phyloP scores from a whole-genome alignment of 441 rosid species.

The Arabidopsis hybrid region DNA sequence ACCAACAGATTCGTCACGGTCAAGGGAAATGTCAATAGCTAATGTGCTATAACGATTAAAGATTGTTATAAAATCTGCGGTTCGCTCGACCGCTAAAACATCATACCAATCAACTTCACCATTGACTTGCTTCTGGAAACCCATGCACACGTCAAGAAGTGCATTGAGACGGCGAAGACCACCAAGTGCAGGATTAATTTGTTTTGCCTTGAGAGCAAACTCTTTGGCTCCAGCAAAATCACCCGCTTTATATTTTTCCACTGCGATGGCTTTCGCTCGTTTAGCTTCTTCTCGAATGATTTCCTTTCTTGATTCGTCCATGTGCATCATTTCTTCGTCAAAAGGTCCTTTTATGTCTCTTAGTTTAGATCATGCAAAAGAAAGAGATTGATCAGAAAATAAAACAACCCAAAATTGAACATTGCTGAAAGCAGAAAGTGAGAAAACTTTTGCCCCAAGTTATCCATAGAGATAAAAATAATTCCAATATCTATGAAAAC shows the following conservation, averaged over 20 bases:
- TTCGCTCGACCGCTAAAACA: conserved; percentile 10
- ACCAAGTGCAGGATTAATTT: not conserved
- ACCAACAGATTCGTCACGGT: not conserved
- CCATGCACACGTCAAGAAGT: not conserved
- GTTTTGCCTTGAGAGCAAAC: not conserved
- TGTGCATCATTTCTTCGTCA: not conserved
- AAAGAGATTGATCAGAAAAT: not conserved
- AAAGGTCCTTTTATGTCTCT: not conserved
- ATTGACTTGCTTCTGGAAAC: not conserved
- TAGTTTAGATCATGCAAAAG: not conserved
- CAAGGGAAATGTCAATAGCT: not conserved
- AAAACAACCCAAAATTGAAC: not conserved
- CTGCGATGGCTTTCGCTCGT: not conserved
- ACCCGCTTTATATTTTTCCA: conserved; percentile 5
- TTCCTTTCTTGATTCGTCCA: not conserved
- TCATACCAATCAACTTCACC: conserved; percentile 25
- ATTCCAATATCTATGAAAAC: not conserved
- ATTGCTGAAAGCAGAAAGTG: not conserved
- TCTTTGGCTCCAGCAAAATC: conserved; percentile 12
- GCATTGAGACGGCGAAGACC: conserved; percentile 21
- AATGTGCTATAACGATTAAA: not conserved
- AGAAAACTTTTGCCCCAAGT: not conserved
- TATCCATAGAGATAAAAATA: no score
- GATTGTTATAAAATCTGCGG: not conserved
- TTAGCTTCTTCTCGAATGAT: not conserved